These are phyloP conservation scores for Pseudisothecium myosuroides DNA, from an alignment of 225 moss, liverwort and hornwort species.

Conservation along the genomic window DNA sequence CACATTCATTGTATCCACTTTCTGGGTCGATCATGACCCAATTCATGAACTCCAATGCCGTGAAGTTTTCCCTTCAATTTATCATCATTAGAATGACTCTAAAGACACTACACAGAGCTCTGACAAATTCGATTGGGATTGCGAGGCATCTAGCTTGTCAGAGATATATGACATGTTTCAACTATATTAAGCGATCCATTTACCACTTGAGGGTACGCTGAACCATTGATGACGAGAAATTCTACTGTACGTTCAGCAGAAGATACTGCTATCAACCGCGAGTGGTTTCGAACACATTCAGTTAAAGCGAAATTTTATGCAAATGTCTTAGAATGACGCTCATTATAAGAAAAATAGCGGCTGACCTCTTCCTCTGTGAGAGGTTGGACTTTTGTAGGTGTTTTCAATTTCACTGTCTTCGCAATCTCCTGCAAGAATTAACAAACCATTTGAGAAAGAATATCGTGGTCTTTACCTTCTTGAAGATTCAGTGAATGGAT, in stretches of 20 bases:
- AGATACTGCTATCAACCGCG: not conserved
- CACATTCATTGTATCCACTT: not conserved
- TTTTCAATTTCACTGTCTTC: constrained; percentile 12
- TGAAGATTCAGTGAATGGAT: not conserved
- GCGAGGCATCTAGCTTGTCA: not conserved
- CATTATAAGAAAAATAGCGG: not conserved
- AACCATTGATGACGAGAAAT: not conserved
- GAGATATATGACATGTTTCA: not conserved
- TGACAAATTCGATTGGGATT: not conserved
- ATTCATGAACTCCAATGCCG: not conserved
- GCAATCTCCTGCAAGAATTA: constrained; percentile 27
- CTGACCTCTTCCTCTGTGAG: constrained; percentile 45
- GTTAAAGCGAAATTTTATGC: not conserved
- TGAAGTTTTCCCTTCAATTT: not conserved
- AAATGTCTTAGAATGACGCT: not conserved
- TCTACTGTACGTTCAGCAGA: not conserved
- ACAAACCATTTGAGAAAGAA: not conserved
- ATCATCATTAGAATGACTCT: not conserved
- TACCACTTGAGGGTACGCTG: not conserved
- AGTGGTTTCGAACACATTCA: not conserved
- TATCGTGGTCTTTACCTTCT: not conserved
- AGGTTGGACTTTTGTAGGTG: constrained; percentile 10
- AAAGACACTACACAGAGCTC: not conserved
- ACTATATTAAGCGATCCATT: not conserved
- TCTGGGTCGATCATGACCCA: not conserved